Conservation (phyloP, 306 rosid species). For the Acmispon strigosus region DNA sequence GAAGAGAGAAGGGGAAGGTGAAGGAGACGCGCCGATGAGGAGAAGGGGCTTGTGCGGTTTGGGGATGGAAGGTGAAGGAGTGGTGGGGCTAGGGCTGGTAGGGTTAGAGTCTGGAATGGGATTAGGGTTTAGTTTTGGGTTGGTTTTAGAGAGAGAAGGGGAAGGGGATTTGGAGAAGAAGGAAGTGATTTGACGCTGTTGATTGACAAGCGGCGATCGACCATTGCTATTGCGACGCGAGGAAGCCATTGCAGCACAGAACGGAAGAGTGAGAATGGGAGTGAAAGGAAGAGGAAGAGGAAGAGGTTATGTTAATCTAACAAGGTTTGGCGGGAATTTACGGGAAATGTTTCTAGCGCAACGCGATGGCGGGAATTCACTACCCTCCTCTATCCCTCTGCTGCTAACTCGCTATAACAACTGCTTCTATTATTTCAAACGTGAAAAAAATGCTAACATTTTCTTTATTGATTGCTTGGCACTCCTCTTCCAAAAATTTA, state of each 20-base stretch:
- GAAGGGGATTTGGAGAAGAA: constrained; percentile 63
- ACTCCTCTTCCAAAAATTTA: too few species aligned
- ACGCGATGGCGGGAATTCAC: constrained; percentile 37
- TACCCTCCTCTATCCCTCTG: not conserved
- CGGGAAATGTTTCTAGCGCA: constrained; percentile 2
- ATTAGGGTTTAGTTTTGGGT: constrained; percentile 16
- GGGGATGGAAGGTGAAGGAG: constrained; percentile 60
- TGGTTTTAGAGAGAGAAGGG: constrained; percentile 25
- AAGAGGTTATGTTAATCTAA: too few species aligned
- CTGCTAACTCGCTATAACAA: not conserved
- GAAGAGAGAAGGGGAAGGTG: constrained; percentile 23
- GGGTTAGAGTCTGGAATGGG: constrained; percentile 6
- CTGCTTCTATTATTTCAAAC: too few species aligned
- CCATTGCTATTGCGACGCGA: constrained; percentile 69
- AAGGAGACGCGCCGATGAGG: constrained; percentile 37
- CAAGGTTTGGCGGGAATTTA: constrained; percentile 31
- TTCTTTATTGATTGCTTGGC: too few species aligned
- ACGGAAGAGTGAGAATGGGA: not conserved
- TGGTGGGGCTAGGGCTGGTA: constrained; percentile 23
- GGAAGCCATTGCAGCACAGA: constrained; percentile 32
- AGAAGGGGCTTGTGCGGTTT: constrained; percentile 48
- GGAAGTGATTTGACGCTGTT: constrained; percentile 78
- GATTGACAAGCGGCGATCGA: constrained; percentile 69
- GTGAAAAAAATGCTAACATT: too few species aligned
- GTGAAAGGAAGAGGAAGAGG: not conserved